Evolutionary conservation across 352 stramenopile species (phyloP), one percentile per base, ranked within the genome.

Genomic region (Phytopythium cucurbitacearum): DNA sequence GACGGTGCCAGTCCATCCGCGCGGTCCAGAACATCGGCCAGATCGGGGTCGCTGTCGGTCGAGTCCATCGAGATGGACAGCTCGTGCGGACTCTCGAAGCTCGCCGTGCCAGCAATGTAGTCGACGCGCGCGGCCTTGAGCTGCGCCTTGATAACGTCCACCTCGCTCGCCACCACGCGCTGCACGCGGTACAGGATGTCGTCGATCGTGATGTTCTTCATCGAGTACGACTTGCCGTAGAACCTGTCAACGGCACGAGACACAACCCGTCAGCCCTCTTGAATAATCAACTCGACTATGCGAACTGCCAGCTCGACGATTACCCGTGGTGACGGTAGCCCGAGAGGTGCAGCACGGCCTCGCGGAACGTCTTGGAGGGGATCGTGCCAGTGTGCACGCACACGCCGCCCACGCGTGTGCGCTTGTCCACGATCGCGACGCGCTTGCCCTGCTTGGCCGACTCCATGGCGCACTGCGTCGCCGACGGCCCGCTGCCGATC

Each of bases 311-410:
- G 84, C 59, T 28, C 21, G 21, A 1, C 2, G 1, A 28, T 28
- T 28, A 28, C 21, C 87, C 83, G 51, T 94, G 85, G 66, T 97
- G 88, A 37, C 87, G 76, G 63, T 91, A 96, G n/a, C 85, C 88
- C 7, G 87, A 94, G 32, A 97, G 71, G 52, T 97, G 87, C 34
- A 97, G 63, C 54, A 97, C 83, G 16, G 88, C 87, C 64, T 97
- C 88, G 16, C 88, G 85, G 65, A 97, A 97, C 6, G 88, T 97
- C 65, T 94, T 94, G 67, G 80, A 91, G 49, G 84, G 83, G 65
- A 94, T 92, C 1, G 84, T 94, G 50, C 84, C 84, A 37, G 84
- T 93, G 68, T 94, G 84, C 36, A 91, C 84, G 51, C 84, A 94
- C 35, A 94, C 84, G 53, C 84, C 84, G 46, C 84, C 84, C 21